Evolutionary conservation across 495 filamentous ascomycete species (phyloP).

Genomic region (Margaritispora aquatica): DNA sequence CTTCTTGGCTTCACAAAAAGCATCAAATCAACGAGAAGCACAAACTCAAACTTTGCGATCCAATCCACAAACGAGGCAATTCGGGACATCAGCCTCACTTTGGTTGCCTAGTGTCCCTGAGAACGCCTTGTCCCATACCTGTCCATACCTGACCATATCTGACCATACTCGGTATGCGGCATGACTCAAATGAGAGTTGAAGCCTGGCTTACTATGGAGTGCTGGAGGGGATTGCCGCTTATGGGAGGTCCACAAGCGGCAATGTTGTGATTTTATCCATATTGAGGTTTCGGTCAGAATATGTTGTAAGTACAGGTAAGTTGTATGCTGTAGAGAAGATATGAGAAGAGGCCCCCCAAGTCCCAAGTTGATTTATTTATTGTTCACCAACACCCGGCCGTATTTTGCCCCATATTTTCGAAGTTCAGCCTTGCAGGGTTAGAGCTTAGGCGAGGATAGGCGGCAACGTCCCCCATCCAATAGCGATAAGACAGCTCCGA

Average conservation of each 20-base stretch:
- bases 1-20: too few species aligned
- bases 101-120: background rate
- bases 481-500: conserved; percentile 1
- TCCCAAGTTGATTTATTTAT: too few species aligned
- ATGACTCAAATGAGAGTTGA: background rate
- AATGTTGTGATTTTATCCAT: background rate
- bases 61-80: background rate
- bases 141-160: too few species aligned
- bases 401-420: background rate
- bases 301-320: background rate
- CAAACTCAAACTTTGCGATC: background rate
- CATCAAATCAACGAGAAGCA: background rate
- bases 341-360: background rate
- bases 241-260: background rate
- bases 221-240: too few species aligned
- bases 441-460: background rate
- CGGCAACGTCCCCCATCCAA: background rate
- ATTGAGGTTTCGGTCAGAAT: background rate
- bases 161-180: background rate
- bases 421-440: background rate
- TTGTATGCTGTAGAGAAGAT: background rate
- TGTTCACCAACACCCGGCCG: too few species aligned
- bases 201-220: background rate
- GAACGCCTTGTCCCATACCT: background rate
- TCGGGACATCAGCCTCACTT: background rate